phyloP scores from a whole-genome alignment of 495 filamentous ascomycete genomes.

The Hypoxylon perforatum region DNA sequence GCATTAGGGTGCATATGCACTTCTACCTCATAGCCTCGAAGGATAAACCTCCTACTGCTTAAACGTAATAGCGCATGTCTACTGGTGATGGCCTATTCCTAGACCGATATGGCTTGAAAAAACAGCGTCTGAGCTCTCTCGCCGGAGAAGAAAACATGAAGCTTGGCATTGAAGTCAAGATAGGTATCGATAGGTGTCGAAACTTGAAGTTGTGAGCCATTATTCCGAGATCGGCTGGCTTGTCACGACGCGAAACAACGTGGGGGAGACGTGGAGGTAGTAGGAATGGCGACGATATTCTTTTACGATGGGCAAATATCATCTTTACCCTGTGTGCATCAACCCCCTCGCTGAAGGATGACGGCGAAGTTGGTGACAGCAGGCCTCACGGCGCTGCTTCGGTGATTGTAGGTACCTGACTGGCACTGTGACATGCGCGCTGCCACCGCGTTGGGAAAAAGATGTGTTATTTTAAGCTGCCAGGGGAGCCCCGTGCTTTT shows the following conservation, averaged over 20 bases:
- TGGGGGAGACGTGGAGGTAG: slow-evolving; percentile 1
- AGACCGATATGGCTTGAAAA: background rate
- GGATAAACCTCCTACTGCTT: background rate
- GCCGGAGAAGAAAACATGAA: background rate
- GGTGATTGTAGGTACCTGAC: slow-evolving; percentile 33
- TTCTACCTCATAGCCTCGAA: background rate
- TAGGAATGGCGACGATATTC: slow-evolving; percentile 9
- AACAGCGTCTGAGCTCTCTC: background rate
- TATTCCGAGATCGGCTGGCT: slow-evolving; percentile 11
- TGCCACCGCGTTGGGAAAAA: slow-evolving; percentile 29
- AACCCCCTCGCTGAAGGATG: slow-evolving; percentile 25
- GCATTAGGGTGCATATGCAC: background rate
- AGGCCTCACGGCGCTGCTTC: slow-evolving; percentile 36
- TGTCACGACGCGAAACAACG: background rate
- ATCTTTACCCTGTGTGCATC: slow-evolving; percentile 8
- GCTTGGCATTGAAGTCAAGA: background rate
- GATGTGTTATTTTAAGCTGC: slow-evolving; percentile 34
- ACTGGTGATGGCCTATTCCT: background rate
- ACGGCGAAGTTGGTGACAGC: slow-evolving; percentile 26
- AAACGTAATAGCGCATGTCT: slow-evolving; percentile 1
- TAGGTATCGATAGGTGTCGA: background rate
- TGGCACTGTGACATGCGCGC: slow-evolving; percentile 32
- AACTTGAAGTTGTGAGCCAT: slow-evolving; percentile 1
- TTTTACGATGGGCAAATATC: background rate
- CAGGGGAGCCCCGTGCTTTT: slow-evolving; percentile 22